A percentile compares a stretch with the other conserved stretches of the same genome.
Evolutionary conservation across 352 stramenopile species (phyloP).

Genomic region (Globisporangium echinulatum): DNA sequence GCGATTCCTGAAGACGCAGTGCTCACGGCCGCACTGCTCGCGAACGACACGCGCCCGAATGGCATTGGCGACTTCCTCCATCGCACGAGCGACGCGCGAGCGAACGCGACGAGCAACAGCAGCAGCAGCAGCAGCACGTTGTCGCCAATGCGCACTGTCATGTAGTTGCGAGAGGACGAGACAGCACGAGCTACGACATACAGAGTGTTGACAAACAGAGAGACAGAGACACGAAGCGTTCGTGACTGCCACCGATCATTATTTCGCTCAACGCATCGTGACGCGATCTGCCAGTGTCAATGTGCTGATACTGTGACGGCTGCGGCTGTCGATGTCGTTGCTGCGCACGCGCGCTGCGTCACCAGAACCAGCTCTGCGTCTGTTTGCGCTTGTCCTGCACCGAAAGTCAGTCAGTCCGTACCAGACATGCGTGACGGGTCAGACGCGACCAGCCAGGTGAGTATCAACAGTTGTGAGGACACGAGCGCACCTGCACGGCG

Average conservation of each 20-base stretch:
- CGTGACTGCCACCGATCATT: too few relatives aligned
- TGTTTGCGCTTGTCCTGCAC: conserved; percentile 16
- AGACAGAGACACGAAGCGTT: too few relatives aligned
- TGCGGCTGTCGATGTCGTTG: too few relatives aligned
- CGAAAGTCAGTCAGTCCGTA: not conserved
- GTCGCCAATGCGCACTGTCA: not conserved
- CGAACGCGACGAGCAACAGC: not conserved
- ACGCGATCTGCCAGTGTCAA: too few relatives aligned
- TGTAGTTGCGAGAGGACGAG: not conserved
- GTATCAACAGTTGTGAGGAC: not conserved
- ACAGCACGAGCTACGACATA: too few relatives aligned
- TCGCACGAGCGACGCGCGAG: not conserved
- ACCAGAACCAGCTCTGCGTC: conserved; percentile 17
- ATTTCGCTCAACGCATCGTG: too few relatives aligned
- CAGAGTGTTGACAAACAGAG: too few relatives aligned
- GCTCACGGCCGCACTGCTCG: conserved; percentile 6
- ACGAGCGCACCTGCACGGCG: conserved; percentile 35
- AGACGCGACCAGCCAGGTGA: not conserved
- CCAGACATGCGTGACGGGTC: not conserved
- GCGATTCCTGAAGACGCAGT: conserved; percentile 11
- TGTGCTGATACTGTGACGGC: too few relatives aligned
- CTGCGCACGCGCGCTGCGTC: not conserved
- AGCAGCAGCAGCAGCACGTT: not conserved
- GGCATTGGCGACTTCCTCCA: not conserved
- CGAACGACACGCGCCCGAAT: not conserved